Evolutionary conservation across 2,329 filamentous ascomycete genomes (phyloP).

Genomic region (Colletotrichum chlorophyti): DNA sequence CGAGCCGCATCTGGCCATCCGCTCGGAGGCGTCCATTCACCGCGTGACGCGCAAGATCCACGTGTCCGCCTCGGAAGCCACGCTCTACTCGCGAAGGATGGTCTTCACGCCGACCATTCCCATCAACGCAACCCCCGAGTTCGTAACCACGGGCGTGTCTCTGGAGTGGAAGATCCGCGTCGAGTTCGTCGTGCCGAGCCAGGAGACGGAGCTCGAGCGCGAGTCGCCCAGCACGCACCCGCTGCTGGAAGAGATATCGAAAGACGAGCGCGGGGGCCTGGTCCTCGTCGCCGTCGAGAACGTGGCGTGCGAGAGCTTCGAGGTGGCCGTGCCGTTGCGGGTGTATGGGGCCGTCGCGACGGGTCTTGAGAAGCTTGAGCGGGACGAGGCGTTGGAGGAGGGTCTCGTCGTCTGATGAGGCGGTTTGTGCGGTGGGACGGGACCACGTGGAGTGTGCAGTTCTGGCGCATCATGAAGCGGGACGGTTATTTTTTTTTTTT

Average conservation of each 20-base stretch:
- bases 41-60: conserved; percentile 86
- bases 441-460: background rate
- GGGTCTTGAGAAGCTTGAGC: conserved; percentile 61
- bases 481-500: too few relatives aligned
- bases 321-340: conserved; percentile 82
- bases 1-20: conserved; percentile 78
- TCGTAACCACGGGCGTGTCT: conserved; percentile 86
- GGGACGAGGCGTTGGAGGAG: conserved; percentile 60
- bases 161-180: conserved; percentile 89
- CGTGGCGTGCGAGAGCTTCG: conserved; percentile 86
- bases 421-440: background rate
- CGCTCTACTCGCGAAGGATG: conserved; percentile 79
- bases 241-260: conserved; percentile 79
- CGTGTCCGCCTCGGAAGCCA: conserved; percentile 79
- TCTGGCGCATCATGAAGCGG: too few relatives aligned
- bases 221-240: conserved; percentile 44
- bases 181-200: conserved; percentile 83
- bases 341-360: conserved; percentile 74
- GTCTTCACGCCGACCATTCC: conserved; percentile 87
- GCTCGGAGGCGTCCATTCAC: conserved; percentile 85
- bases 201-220: conserved; percentile 26
- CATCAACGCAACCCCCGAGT: conserved; percentile 83
- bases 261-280: conserved; percentile 77
- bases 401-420: conserved; percentile 44
- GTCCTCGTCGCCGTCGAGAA: conserved; percentile 81